Evolutionary conservation across 2,329 filamentous ascomycete species (phyloP), one percentile per base, ranked within the genome.

Genomic region (Aspergillus novofumigatus): DNA sequence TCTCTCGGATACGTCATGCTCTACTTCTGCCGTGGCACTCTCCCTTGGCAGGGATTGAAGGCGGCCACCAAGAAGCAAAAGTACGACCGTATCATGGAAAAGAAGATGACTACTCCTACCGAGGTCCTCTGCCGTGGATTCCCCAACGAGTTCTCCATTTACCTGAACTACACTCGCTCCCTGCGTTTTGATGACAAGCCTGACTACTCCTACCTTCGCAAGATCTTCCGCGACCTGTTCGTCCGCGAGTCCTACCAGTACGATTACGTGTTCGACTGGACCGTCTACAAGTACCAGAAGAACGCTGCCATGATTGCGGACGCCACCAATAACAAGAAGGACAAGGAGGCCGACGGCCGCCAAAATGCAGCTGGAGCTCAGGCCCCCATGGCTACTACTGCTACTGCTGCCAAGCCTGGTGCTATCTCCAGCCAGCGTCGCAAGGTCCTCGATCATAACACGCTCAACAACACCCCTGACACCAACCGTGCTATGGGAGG

Each of bases 231-330:
- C 62, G 94, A 99, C 75, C 87, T 99, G 59, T 99, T 99, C 72
- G 94, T 99, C 67, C 92, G 94, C 62, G 94, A 97, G 78, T 94
- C 93, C 56, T 99, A 97, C 87, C 94, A 99, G 81, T 97, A 99
- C 78, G 94, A 99, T 79, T 97, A 99, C 70, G 94, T 99, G 69
- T 99, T 99, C 71, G 94, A 99, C 81, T 99, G 94, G 94, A 99
- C 94, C 59, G 94, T 97, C 71, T 97, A 97, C 86, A 97, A 97
- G 83, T 97, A 97, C 83, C 92, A 97, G 85, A 97, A 97, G 88
- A 97, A 97, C 69, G 92, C 92, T 55, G 91, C 95, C 80, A 92
- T 92, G 71, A 96, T 96, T 75, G 90, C 91, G 67, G 88, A 93
- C 76, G 90, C 89, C 67, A 87, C 86, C 65, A 86, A 38, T 38